A percentile compares a stretch with the other conserved stretches of the same genome.
Conservation (phyloP, 148 eudicot species). For the Limonium bicolor region DNA sequence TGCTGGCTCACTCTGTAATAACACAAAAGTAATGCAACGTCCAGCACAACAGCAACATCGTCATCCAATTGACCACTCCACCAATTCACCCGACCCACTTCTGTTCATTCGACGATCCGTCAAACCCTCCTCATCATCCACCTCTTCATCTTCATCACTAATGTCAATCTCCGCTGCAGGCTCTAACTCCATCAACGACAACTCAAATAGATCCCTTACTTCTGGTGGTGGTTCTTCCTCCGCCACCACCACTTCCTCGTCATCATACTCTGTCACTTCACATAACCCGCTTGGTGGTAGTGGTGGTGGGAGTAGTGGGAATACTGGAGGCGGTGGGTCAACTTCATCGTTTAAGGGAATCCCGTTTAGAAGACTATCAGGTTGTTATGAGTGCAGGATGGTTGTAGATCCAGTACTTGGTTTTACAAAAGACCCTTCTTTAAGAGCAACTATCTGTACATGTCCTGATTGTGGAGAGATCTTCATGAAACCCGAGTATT, state of each 20-base stretch:
- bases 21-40: no score
- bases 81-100: no score
- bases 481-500: slow-evolving; percentile 65
- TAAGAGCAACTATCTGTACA: slow-evolving; percentile 49
- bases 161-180: not conserved
- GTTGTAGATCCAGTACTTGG: slow-evolving; percentile 80
- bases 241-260: not conserved
- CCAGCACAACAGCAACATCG: no score
- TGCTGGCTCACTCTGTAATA: no score
- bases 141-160: not conserved
- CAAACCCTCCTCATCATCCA: not conserved
- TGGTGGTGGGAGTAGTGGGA: no score
- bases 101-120: no score
- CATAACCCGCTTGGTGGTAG: no score
- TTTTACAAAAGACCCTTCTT: slow-evolving; percentile 66
- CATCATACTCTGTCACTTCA: no score
- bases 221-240: slow-evolving; percentile 10
- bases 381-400: slow-evolving; percentile 86
- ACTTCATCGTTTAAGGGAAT: slow-evolving; percentile 51
- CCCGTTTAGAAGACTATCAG: slow-evolving; percentile 70
- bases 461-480: slow-evolving; percentile 80
- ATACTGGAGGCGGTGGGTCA: no score
- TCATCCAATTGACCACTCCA: no score
- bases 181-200: no score
- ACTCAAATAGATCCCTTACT: not conserved